Conservation (phyloP, 306 rosid genomes). For the Fragaria vesca region DNA sequence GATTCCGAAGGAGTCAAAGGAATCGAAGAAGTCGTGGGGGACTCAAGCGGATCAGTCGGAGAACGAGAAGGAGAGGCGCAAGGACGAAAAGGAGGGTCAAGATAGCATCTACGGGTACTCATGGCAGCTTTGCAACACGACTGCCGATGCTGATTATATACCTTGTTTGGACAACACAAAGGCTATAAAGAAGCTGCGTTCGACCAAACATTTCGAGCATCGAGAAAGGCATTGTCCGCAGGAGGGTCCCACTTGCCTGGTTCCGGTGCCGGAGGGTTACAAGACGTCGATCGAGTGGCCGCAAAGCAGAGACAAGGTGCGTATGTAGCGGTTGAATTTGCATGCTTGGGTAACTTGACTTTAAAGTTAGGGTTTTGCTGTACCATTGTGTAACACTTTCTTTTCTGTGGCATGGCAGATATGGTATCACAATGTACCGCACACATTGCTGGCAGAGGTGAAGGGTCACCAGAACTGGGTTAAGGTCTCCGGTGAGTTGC, state of each 20-base stretch:
- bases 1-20: slow-evolving; percentile 52
- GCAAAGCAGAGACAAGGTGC: slow-evolving; percentile 73
- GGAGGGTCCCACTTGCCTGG: slow-evolving; percentile 80
- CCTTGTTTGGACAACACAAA: slow-evolving; percentile 92
- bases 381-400: background rate
- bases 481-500: slow-evolving; percentile 78
- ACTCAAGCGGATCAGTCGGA: slow-evolving; percentile 74
- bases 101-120: slow-evolving; percentile 40
- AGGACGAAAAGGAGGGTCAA: slow-evolving; percentile 40
- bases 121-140: slow-evolving; percentile 71
- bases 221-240: slow-evolving; percentile 89
- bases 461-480: slow-evolving; percentile 99
- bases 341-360: background rate
- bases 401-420: slow-evolving; percentile 39
- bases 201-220: slow-evolving; percentile 69
- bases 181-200: slow-evolving; percentile 48
- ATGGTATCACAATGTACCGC: slow-evolving; percentile 88
- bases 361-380: background rate
- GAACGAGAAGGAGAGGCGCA: slow-evolving; percentile 67
- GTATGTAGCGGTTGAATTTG: background rate
- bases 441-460: slow-evolving; percentile 65
- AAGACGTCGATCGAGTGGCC: slow-evolving; percentile 66
- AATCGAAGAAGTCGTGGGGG: slow-evolving; percentile 60
- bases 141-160: slow-evolving; percentile 68
- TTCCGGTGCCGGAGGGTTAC: slow-evolving; percentile 60